phyloP scores from a whole-genome alignment of 345 rosid genomes.

The Citrus trifoliata region DNA sequence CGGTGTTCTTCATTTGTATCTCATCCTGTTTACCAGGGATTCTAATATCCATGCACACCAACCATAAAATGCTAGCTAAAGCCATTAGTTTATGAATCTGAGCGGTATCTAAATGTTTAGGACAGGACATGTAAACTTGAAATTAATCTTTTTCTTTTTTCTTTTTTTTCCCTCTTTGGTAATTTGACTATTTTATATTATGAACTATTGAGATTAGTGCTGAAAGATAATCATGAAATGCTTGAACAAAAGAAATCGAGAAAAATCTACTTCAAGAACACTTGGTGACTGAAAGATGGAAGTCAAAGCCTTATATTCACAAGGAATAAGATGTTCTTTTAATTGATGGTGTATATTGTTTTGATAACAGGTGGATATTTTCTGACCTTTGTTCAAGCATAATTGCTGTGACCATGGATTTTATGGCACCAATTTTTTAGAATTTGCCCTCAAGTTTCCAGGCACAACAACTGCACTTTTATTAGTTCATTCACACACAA shows the following conservation, averaged over 20 bases:
- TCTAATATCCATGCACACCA: neutral
- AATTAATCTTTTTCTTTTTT: neutral
- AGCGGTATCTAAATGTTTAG: neutral
- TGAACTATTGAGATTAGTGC: neutral
- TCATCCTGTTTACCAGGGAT: neutral
- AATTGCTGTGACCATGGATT: neutral
- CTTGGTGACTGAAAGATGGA: neutral
- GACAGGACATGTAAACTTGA: neutral
- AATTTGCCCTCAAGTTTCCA: no score
- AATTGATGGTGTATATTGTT: neutral
- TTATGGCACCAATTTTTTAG: no score
- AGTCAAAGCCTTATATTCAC: neutral
- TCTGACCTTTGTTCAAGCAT: neutral
- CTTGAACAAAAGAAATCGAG: neutral
- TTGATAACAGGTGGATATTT: neutral
- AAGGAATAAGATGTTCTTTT: neutral
- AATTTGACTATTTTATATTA: neutral
- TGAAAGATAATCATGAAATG: neutral
- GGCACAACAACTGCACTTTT: no score
- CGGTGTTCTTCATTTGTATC: neutral
- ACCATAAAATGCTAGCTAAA: neutral
- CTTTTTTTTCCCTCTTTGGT: neutral
- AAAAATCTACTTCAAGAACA: neutral
- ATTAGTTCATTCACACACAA: no score
- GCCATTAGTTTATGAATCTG: neutral